Evolutionary conservation across 768 basidiomycete species (phyloP).

Genomic region (Pisolithus orientalis): DNA sequence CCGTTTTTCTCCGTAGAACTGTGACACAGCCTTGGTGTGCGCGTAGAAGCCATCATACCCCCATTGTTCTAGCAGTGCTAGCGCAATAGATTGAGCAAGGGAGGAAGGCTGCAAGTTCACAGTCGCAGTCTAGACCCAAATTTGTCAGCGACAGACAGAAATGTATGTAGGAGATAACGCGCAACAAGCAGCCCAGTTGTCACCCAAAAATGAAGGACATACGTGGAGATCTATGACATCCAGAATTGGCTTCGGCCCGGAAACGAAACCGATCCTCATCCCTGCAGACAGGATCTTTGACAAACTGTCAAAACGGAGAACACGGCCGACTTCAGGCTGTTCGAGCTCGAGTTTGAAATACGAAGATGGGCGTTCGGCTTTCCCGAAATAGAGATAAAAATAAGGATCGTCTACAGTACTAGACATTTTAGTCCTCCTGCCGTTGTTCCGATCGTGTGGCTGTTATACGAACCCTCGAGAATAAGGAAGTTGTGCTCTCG

Average conservation of each 20-base stretch:
- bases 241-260: conserved; percentile 64
- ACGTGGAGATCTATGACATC: conserved; percentile 68
- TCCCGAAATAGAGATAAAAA: conserved; percentile 71
- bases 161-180: background rate
- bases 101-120: conserved; percentile 64
- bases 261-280: conserved; percentile 75
- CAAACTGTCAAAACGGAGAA: conserved; percentile 84
- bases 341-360: conserved; percentile 79
- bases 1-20: conserved; percentile 67
- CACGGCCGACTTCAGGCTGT: conserved; percentile 63
- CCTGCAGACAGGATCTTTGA: conserved; percentile 79
- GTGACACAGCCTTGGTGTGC: conserved; percentile 65
- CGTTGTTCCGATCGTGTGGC: conserved; percentile 2
- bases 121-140: conserved; percentile 46
- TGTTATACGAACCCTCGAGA: conserved; percentile 57
- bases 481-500: conserved; percentile 73
- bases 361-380: conserved; percentile 55
- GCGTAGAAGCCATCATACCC: conserved; percentile 67
- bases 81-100: conserved; percentile 57
- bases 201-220: conserved; percentile 22
- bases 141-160: background rate
- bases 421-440: background rate
- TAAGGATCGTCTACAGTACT: conserved; percentile 65
- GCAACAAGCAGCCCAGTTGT: background rate
- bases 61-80: conserved; percentile 60